Base-by-base conservation (phyloP, 345 rosid genomes). In the Lagerstroemia speciosa region DNA sequence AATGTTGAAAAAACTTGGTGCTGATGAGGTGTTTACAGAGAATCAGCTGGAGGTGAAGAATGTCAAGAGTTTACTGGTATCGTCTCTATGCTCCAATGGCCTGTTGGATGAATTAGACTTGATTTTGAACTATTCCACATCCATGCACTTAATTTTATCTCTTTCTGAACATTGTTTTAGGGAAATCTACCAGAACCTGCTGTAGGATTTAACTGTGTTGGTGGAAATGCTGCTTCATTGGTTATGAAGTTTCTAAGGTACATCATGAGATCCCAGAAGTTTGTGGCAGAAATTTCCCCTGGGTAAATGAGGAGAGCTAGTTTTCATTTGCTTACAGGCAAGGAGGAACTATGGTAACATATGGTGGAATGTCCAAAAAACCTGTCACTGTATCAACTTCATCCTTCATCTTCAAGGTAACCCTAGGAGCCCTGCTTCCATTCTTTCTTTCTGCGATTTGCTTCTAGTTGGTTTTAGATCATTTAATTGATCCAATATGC, bases 351-450 rank as follows among this genome's bases (percentile, higher is more conserved):
- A 87, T 85, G 97, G 96, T 88, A 67, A 91, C 99, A 30, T 94
- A 91, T 75, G 99, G 96, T 61, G 93, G 99, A 67, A 89, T 94
- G 99, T 88, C 97, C 26, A 91, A 86, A 75, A 87, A 82, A 73
- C 96, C 99, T 63, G 67, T 91, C 73, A 85, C 90, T 2, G 87
- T 83, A 30, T 76, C 97, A 69, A 89, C 97, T 66, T 80, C 99
- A 27, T 71, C 88, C 33, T 88, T 94, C 79, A 91, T 94, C 79
- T 89, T 94, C 61, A 77, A 84, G 89, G 97, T 86, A 74, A 70
- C 43, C 37, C 48, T 32, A 22, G 37, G 12, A 52, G 57, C 10
- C 9, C 32, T 34, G 14, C 50, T 27, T 5, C 6, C 67, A 11
- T 6, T n/a, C 45, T 20, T 65, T 9, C 6, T 16, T 12, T 8